Base-by-base conservation (phyloP, 2,329 filamentous ascomycete species). In the Colletotrichum sp. region DNA sequence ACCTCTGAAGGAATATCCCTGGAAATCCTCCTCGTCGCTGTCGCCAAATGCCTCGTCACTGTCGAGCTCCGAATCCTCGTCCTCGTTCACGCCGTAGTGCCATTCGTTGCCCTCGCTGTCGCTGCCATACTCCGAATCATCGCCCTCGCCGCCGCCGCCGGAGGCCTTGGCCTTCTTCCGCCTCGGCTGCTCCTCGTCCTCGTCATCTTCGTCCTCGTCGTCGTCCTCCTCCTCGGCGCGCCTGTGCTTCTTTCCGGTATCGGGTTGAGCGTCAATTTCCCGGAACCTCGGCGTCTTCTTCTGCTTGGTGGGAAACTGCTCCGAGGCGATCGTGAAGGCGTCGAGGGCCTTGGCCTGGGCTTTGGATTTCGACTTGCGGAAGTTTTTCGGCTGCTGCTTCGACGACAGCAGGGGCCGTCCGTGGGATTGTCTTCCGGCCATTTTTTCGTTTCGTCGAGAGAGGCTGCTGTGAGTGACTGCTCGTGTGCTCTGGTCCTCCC, bases 21-120 rank as follows among this genome's bases (percentile, higher is more conserved):
- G 92, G 79, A 98, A 98, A 78, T 90, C 91, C 82, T 98, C 96
- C 81, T 97, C 93, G 81, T 98, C 96, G 80, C 95, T 97, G 78
- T 95, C 93, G 5, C 95, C 95, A 88, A 98, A 95, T 3, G 96
- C 96, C 81, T 98, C 95, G 82, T 93, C 91, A 79, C 90, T 92
- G 79, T 93, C 92, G 69, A 93, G 90, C 76, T 93, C 91, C 7
- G 91, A 93, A 79, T 93, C 91, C 25, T 92, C 89, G 49, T 92
- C 91, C 36, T 90, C 89, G 19, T 87, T 87, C 27, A 87, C 88
- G 30, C 96, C 96, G 67, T 98, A 88, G 66, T 90, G 93, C 95
- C 95, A 98, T 81, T 95, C 92, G 80, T 98, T 95, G 27, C 95
- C 96, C 77, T 96, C 95, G 77, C 94, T 95, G 82, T 98, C 96